Evolutionary conservation across 2,329 filamentous ascomycete genomes (phyloP), one percentile per base, ranked within the genome.

Genomic region (Ustulina deusta): DNA sequence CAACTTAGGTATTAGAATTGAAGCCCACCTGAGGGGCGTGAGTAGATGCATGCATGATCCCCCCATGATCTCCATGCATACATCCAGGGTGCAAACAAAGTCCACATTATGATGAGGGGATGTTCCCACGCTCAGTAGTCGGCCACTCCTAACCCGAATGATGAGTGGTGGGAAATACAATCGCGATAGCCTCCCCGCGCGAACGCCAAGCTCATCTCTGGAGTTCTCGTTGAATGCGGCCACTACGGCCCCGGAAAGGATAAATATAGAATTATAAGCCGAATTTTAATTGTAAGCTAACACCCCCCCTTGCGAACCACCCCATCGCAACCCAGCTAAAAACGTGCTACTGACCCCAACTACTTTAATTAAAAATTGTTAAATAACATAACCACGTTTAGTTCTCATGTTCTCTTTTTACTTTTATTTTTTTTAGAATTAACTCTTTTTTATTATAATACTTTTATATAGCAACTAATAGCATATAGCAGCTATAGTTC

Each of bases 101-200:
- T n/a, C 61, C 25, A 17, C 15, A 58, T 25, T 1, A 6, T 34
- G 11, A n/a, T 36, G 25, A 63, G 29, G 32, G 55, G 29, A 3
- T 6, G 36, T 27, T 40, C 20, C 17, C 27, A 34, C 29, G n/a
- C 17, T 40, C 1, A 36, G 20, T 13, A 11, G 7, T 55, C 48
- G 27, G 38, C 42, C 3, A 20, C 22, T 44, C 25, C 20, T 20
- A 32, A 29, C 3, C 10, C 17, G 57, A 46, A 46, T 22, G 52
- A 36, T 68, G 57, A 68, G 46, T 65, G 66, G 66, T 68, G 66
- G 66, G 66, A 68, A 65, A 68, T 62, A n/a, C 54, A 65, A 61
- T 54, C 29, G n/a, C 38, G 27, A 65, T 29, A 25, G n/a, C 32
- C 34, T 62, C 62, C 65, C 62, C 66, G 27, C 62, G 54, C 62